Conservation (phyloP, 768 basidiomycete genomes). For the Serendipita indica region DNA sequence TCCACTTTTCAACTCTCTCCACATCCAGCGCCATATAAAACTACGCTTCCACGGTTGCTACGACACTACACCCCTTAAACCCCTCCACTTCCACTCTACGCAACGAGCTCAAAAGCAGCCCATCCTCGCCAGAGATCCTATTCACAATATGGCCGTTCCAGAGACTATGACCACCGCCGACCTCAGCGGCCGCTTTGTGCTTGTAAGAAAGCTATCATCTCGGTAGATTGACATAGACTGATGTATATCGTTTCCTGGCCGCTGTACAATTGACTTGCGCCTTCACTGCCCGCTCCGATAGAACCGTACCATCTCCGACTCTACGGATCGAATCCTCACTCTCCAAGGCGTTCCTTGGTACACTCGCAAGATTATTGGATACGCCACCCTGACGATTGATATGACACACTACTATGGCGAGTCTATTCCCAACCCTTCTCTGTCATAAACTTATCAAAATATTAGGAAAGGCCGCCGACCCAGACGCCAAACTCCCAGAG, state of each 20-base stretch:
- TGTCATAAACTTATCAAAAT: too few relatives aligned
- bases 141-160: slow-evolving; percentile 71
- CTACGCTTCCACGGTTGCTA: too few relatives aligned
- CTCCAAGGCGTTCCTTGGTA: slow-evolving; percentile 65
- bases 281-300: too few relatives aligned
- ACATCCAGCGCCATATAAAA: too few relatives aligned
- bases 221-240: neutral
- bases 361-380: slow-evolving; percentile 44
- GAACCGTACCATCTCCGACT: slow-evolving; percentile 57
- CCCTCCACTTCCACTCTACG: too few relatives aligned
- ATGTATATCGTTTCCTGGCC: neutral
- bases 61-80: too few relatives aligned
- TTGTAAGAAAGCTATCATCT: slow-evolving; percentile 29
- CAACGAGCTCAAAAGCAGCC: too few relatives aligned
- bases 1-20: too few relatives aligned
- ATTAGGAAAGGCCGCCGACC: neutral
- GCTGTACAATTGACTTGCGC: neutral
- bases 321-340: slow-evolving; percentile 44
- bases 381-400: slow-evolving; percentile 41
- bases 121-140: too few relatives aligned
- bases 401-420: slow-evolving; percentile 47
- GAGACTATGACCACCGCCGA: slow-evolving; percentile 41
- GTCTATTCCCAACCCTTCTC: too few relatives aligned
- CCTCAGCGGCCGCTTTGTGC: slow-evolving; percentile 43
- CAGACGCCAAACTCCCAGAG: neutral